Conservation (phyloP, 148 eudicot genomes). For the Rhododendron molle region DNA sequence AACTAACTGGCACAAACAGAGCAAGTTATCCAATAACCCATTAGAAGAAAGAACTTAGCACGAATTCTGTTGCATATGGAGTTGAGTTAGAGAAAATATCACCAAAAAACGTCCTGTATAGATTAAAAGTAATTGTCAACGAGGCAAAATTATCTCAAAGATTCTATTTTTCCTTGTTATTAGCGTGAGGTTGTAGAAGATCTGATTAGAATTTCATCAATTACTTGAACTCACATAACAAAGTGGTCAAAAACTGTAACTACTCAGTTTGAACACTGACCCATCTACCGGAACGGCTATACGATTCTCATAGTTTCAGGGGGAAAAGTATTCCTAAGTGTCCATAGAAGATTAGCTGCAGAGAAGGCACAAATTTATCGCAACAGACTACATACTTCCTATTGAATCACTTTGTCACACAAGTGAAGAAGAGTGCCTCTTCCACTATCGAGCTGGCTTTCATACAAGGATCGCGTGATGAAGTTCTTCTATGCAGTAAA, state of each 20-base stretch:
- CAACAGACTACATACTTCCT: constrained; percentile 42
- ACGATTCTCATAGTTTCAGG: background rate
- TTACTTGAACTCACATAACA: background rate
- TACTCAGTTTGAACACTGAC: background rate
- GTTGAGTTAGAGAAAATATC: background rate
- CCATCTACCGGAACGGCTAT: background rate
- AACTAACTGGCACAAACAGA: background rate
- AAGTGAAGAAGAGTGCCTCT: constrained; percentile 80
- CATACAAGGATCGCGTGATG: constrained; percentile 86
- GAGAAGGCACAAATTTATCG: background rate
- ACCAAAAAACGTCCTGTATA: too few relatives aligned
- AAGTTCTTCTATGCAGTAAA: constrained; percentile 66
- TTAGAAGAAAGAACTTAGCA: background rate
- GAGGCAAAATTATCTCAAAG: background rate
- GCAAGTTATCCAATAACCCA: background rate
- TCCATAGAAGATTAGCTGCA: background rate
- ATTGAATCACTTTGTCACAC: constrained; percentile 67
- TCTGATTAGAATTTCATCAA: background rate
- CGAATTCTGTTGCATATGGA: background rate
- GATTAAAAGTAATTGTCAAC: too few relatives aligned
- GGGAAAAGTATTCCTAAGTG: background rate
- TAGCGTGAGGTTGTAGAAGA: background rate
- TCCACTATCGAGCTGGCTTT: constrained; percentile 88
- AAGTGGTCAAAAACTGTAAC: background rate
- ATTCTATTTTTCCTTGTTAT: too few relatives aligned